These are phyloP conservation scores for Globisporangium abappressorium DNA, from an alignment of 352 stramenopile genomes.

Conservation along the genomic window DNA sequence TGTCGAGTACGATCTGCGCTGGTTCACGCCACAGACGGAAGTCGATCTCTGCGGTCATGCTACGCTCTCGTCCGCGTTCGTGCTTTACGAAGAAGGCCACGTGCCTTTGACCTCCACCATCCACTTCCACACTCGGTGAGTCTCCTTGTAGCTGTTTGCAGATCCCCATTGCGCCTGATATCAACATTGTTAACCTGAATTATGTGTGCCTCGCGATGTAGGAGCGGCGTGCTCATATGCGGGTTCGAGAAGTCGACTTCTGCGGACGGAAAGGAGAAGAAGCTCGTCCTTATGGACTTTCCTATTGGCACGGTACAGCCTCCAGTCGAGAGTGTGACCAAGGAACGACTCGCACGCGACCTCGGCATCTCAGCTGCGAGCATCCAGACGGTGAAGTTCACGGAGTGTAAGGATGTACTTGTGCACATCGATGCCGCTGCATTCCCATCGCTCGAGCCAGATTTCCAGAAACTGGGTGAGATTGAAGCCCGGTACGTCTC, in stretches of 20 bases:
- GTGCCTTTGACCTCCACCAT: slow-evolving; percentile 38
- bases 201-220: slow-evolving; percentile 8
- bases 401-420: slow-evolving; percentile 19
- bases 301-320: slow-evolving; percentile 25
- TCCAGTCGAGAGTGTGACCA: slow-evolving; percentile 2
- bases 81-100: slow-evolving; percentile 60
- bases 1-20: slow-evolving; percentile 48
- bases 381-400: slow-evolving; percentile 21
- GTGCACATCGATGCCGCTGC: slow-evolving; percentile 24
- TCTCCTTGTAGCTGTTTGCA: neutral
- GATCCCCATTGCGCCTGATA: neutral
- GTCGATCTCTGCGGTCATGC: slow-evolving; percentile 91
- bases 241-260: slow-evolving; percentile 19
- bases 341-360: slow-evolving; percentile 17
- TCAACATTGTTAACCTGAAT: neutral
- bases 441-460: slow-evolving; percentile 20
- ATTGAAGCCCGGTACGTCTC: slow-evolving; percentile 23
- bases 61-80: slow-evolving; percentile 81
- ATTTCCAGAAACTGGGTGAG: slow-evolving; percentile 26
- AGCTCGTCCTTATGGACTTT: slow-evolving; percentile 64
- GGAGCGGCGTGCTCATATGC: slow-evolving; percentile 47
- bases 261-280: slow-evolving; percentile 19
- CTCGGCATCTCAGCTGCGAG: slow-evolving; percentile 17
- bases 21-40: slow-evolving; percentile 66
- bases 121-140: slow-evolving; percentile 67